A percentile compares a stretch with the other conserved stretches of the same genome.
phyloP scores from a whole-genome alignment of 23 red algal species.

The Gracilariopsis chorda region DNA sequence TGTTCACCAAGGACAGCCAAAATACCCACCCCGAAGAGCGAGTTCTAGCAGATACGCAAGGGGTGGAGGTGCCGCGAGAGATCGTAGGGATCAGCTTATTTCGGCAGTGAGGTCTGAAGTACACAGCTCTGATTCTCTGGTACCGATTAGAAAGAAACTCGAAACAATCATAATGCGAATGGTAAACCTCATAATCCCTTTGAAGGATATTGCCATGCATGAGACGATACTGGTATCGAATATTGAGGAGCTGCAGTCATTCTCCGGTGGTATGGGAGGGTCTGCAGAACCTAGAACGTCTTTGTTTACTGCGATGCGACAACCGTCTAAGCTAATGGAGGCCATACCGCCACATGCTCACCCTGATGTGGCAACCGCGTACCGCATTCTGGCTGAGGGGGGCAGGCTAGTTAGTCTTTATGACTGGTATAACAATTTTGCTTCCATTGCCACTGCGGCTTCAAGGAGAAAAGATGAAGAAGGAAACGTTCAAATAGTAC shows the following conservation, averaged over 20 bases:
- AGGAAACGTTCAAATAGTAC: background rate
- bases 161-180: background rate
- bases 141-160: background rate
- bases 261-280: slow-evolving; percentile 39
- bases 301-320: slow-evolving; percentile 38
- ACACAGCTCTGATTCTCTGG: background rate
- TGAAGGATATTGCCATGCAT: slow-evolving; percentile 3
- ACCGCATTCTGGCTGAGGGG: slow-evolving; percentile 39
- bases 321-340: background rate
- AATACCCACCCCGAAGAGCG: background rate
- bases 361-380: slow-evolving; percentile 12
- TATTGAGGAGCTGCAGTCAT: background rate
- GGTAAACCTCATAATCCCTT: background rate
- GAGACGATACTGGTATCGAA: slow-evolving; percentile 8
- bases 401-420: slow-evolving; percentile 44
- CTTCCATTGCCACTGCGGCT: slow-evolving; percentile 2
- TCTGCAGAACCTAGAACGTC: slow-evolving; percentile 27
- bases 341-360: background rate
- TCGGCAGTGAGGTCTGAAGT: background rate
- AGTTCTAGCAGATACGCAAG: background rate
- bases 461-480: background rate
- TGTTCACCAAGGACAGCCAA: background rate
- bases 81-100: background rate
- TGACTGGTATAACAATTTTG: slow-evolving; percentile 57
- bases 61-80: background rate